Percentiles rank a stretch among this genome's conserved stretches.
phyloP scores from a whole-genome alignment of 768 basidiomycete species.

The Hygrocybe punicea region DNA sequence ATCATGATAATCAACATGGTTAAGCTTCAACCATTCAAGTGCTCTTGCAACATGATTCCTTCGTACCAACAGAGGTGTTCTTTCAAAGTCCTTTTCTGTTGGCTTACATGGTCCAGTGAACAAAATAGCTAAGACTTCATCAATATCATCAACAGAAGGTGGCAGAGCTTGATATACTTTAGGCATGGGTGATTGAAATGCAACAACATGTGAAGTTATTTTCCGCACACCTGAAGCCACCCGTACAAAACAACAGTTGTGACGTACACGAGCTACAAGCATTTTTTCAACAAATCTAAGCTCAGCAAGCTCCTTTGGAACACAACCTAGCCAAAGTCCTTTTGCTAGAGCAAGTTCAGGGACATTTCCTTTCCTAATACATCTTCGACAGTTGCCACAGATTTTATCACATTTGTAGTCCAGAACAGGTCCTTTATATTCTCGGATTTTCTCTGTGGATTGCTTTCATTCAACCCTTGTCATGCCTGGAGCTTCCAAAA shows the following conservation, averaged over 20 bases:
- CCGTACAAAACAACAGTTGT: conserved; percentile 27
- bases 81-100: conserved; percentile 26
- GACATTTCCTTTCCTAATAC: conserved; percentile 4
- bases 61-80: conserved; percentile 32
- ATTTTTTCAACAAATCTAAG: conserved; percentile 28
- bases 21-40: conserved; percentile 33
- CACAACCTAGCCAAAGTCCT: conserved; percentile 33
- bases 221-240: conserved; percentile 20
- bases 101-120: conserved; percentile 29
- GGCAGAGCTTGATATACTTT: conserved; percentile 34
- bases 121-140: conserved; percentile 32
- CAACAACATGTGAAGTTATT: conserved; percentile 10
- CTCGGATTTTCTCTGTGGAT: conserved; percentile 5
- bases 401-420: conserved; percentile 9
- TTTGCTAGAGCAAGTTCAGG: conserved; percentile 25
- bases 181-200: conserved; percentile 28
- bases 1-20: conserved; percentile 33
- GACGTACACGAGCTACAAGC: conserved; percentile 19
- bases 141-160: conserved; percentile 28
- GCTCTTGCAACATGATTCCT: conserved; percentile 22
- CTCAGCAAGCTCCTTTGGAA: conserved; percentile 21
- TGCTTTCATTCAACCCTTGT: conserved; percentile 7
- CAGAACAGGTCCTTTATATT: conserved; percentile 16
- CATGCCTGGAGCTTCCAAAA: conserved; percentile 6
- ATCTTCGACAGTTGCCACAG: conserved; percentile 7